These are phyloP conservation scores for Aspergillus ochraceus DNA, from an alignment of 2,329 filamentous ascomycete species.

Conservation along the genomic window DNA sequence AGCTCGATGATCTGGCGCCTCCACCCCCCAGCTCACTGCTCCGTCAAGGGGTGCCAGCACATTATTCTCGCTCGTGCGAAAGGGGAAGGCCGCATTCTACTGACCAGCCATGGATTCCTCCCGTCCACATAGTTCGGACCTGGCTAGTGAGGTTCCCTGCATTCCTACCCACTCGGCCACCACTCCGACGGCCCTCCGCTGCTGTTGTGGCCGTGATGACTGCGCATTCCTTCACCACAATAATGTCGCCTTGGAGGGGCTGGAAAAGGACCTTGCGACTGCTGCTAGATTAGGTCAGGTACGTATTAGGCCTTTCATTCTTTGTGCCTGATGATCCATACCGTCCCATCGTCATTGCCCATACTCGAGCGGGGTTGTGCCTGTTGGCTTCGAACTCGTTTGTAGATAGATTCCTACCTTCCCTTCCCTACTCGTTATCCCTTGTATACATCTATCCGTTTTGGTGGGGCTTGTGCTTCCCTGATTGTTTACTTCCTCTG, in stretches of 20 bases:
- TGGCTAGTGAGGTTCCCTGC: constrained; percentile 24
- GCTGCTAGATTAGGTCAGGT: constrained; percentile 92
- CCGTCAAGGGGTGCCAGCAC: constrained; percentile 32
- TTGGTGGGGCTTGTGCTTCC: background rate
- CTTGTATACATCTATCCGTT: background rate
- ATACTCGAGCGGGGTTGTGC: background rate
- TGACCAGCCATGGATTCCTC: constrained; percentile 25
- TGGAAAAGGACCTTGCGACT: constrained; percentile 84
- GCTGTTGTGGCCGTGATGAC: constrained; percentile 81
- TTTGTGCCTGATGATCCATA: background rate
- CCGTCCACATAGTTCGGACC: constrained; percentile 24
- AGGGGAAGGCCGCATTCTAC: constrained; percentile 14
- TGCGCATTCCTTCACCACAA: constrained; percentile 83
- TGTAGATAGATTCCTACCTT: background rate
- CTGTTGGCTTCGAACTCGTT: background rate
- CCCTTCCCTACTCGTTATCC: background rate
- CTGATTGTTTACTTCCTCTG: constrained; percentile 13
- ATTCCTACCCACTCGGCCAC: constrained; percentile 33
- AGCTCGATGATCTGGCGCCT: constrained; percentile 22
- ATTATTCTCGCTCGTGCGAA: constrained; percentile 3
- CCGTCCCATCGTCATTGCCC: background rate
- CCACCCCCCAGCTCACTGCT: constrained; percentile 17
- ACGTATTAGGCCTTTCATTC: constrained; percentile 45
- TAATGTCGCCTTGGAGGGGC: constrained; percentile 70
- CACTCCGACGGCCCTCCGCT: constrained; percentile 44